phyloP scores from a whole-genome alignment of 805 yeast species.

The Metschnikowia kofuensis region DNA sequence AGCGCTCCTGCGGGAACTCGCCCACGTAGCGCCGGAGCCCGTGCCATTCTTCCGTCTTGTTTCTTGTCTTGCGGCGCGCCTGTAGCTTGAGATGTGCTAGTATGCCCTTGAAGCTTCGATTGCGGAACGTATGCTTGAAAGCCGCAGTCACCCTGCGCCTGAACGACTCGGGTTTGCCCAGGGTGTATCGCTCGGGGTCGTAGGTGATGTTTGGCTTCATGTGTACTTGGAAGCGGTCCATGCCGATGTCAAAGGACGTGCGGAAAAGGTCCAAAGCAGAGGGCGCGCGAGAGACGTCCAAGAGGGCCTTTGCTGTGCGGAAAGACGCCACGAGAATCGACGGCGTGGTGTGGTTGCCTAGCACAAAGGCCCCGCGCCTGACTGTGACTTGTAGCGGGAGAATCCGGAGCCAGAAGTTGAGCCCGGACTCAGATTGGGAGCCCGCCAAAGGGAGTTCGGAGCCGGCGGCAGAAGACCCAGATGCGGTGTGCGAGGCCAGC shows the following conservation, averaged over 20 bases:
- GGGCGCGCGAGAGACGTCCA: constrained; percentile 54
- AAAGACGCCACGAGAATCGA: constrained; percentile 65
- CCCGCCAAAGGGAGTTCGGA: background rate
- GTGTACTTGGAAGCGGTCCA: constrained; percentile 54
- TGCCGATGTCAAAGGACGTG: constrained; percentile 40
- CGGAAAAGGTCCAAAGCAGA: constrained; percentile 55
- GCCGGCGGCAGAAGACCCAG: background rate
- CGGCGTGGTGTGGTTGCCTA: constrained; percentile 80
- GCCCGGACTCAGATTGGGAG: background rate
- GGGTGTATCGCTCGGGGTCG: constrained; percentile 23
- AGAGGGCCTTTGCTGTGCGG: constrained; percentile 48
- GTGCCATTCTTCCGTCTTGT: constrained; percentile 51
- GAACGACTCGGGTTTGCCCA: background rate
- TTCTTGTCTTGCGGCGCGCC: constrained; percentile 1
- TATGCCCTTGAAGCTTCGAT: background rate
- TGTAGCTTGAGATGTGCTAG: constrained; percentile 3
- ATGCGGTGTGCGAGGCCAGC: background rate
- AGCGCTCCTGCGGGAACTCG: constrained; percentile 28
- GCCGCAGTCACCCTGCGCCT: constrained; percentile 3
- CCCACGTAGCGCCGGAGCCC: constrained; percentile 73
- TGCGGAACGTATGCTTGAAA: constrained; percentile 1
- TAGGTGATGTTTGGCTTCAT: constrained; percentile 72
- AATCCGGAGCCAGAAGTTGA: constrained; percentile 23
- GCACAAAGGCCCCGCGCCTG: constrained; percentile 65
- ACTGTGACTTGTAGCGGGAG: constrained; percentile 65